Base-by-base conservation (phyloP, 2,329 filamentous ascomycete species). In the Xylariales sp. region DNA sequence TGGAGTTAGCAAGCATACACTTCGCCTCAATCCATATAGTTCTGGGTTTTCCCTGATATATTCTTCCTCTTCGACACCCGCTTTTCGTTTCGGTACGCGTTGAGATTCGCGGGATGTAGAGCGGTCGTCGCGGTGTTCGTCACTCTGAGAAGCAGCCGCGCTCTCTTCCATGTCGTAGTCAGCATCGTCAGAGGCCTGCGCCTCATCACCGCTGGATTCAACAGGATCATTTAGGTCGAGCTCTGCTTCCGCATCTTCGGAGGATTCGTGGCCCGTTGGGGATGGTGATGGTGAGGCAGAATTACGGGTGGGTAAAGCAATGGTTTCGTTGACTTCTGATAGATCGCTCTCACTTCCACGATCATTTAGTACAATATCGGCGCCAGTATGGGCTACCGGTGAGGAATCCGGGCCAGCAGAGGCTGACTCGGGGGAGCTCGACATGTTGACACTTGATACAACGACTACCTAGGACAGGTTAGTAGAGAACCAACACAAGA, bases 1-100 rank as follows among this genome's bases (percentile, higher is more conserved):
- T 30, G 54, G 64, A 43, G 32, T 58, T 36, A 56, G 65, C 70
- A 70, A 59, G 81, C 91, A 70, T 90, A 96, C 94, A 83, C 96
- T 99, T 83, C 96, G 89, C 74, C 96, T 90, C 73, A 99, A 85
- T 55, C 96, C 96, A 83, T 98, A 99, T 8, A 99, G 85, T 81
- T 97, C 94, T 52, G 96, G 96, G 76, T 99, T 97, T 77, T 93
- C 92, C 75, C 91, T 87, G 75, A 98, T 97, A 77, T 90, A 94
- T 54, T 94, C 90, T 67, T 96, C 91, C 74, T 96, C 92, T 59
- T 91, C 89, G 45, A 87, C 78, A 77, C 85, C 79, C 72, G 85
- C 81, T 82, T 93, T 91, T 81, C 94, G 91, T 85, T 97, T 97
- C 69, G 85, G 81, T 57, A 86, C 87, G 77, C 89, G 86, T 70